These are phyloP conservation scores for Kazachstania psychrophila DNA, from an alignment of 805 yeast species.

Conservation along the genomic window DNA sequence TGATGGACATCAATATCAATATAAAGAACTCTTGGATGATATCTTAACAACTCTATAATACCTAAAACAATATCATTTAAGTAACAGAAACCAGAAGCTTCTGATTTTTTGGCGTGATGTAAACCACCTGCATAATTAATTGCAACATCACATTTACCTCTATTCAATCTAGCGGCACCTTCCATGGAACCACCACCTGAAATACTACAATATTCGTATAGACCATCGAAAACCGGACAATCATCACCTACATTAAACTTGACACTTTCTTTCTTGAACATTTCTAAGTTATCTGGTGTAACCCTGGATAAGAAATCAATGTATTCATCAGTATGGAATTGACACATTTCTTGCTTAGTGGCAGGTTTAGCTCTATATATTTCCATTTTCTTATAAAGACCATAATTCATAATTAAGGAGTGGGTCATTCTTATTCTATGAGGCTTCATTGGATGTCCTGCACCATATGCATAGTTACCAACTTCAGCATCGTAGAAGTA, in stretches of 20 bases:
- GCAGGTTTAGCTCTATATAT: constrained; percentile 96
- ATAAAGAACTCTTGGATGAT: constrained; percentile 86
- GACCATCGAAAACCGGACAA: constrained; percentile 91
- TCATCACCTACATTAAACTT: constrained; percentile 90
- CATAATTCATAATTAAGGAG: constrained; percentile 92
- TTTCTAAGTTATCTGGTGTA: constrained; percentile 83
- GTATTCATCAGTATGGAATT: constrained; percentile 96
- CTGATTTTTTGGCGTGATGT: constrained; percentile 92
- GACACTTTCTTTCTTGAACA: constrained; percentile 78
- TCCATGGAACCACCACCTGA: constrained; percentile 92
- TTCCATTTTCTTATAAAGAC: constrained; percentile 93
- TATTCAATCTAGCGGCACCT: constrained; percentile 77
- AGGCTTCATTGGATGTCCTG: constrained; percentile 99
- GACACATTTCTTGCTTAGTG: constrained; percentile 95
- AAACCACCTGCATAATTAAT: constrained; percentile 95
- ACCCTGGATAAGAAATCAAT: constrained; percentile 85
- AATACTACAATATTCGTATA: constrained; percentile 80
- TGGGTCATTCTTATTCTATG: constrained; percentile 98
- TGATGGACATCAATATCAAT: constrained; percentile 94
- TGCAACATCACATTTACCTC: constrained; percentile 87
- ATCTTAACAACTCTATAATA: constrained; percentile 71
- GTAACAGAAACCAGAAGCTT: constrained; percentile 93
- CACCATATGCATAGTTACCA: constrained; percentile 96
- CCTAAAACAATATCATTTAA: constrained; percentile 90
- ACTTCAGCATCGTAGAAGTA: constrained; percentile 86